These are phyloP conservation scores for Botrytis galanthina DNA, from an alignment of 2,329 filamentous ascomycete genomes.

Conservation along the genomic window DNA sequence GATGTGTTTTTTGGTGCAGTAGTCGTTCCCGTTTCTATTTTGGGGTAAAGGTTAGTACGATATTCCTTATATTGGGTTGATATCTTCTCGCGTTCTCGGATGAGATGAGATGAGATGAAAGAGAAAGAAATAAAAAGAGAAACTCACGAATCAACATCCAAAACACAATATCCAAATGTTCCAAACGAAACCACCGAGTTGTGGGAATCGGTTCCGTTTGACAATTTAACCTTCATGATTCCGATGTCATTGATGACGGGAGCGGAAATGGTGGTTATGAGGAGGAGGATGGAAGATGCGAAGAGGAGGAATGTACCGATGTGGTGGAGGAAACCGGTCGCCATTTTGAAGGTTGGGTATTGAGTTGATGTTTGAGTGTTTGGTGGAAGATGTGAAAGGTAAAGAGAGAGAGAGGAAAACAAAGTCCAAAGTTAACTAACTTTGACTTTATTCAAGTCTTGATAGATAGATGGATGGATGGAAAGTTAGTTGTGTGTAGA, in stretches of 20 bases:
- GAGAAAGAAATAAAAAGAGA: background rate
- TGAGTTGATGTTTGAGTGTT: background rate
- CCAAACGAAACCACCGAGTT: constrained; percentile 51
- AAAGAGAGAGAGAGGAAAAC: background rate
- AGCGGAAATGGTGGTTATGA: constrained; percentile 57
- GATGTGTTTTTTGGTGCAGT: constrained; percentile 49
- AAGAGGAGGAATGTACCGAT: constrained; percentile 59
- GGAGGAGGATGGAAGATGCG: constrained; percentile 52
- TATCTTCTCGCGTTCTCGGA: background rate
- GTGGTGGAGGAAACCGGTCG: constrained; percentile 47
- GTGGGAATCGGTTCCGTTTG: constrained; percentile 39
- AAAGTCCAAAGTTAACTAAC: background rate
- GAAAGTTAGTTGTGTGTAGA: background rate
- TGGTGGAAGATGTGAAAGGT: background rate
- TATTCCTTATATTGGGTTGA: background rate
- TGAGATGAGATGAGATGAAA: background rate
- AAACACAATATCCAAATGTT: constrained; percentile 58
- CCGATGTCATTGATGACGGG: constrained; percentile 56
- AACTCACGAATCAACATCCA: constrained; percentile 38
- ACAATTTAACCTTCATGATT: constrained; percentile 52
- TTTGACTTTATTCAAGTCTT: background rate
- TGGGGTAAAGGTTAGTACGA: background rate
- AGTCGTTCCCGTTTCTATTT: constrained; percentile 41
- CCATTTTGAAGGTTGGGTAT: constrained; percentile 28
- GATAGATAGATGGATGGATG: background rate